A percentile compares a stretch with the other conserved stretches of the same genome.
phyloP scores from a whole-genome alignment of 768 basidiomycete species.

The Boletus sp. region DNA sequence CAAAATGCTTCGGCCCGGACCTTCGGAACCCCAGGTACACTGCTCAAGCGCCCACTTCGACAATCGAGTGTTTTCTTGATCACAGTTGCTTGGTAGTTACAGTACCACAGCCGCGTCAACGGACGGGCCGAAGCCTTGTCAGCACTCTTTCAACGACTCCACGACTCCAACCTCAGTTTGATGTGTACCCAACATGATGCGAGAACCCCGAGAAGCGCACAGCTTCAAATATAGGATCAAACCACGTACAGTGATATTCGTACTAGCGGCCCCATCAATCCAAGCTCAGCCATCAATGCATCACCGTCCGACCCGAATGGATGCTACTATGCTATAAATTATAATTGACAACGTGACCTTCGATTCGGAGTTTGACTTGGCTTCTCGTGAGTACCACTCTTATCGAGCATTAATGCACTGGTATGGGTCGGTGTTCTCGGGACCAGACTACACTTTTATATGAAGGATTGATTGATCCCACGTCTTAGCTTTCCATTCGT shows the following conservation, averaged over 20 bases:
- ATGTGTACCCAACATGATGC: background rate
- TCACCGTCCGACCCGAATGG: background rate
- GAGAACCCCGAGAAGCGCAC: conserved; percentile 1
- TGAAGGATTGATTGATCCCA: conserved; percentile 2
- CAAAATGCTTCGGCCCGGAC: background rate
- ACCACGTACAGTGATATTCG: background rate
- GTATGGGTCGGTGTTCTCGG: conserved; percentile 1
- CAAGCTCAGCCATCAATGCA: conserved; percentile 1
- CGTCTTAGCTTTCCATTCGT: background rate
- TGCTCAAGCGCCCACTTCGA: too few relatives aligned
- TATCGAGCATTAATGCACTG: conserved; percentile 8
- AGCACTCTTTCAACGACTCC: background rate
- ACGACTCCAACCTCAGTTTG: background rate
- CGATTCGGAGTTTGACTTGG: background rate
- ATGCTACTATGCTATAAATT: background rate
- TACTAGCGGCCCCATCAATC: background rate
- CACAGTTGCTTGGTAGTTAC: background rate
- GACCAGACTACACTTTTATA: conserved; percentile 5
- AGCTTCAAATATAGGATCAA: background rate
- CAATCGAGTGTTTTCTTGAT: background rate
- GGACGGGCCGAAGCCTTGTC: background rate
- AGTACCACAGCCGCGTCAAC: background rate
- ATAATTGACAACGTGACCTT: background rate
- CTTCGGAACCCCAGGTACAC: background rate
- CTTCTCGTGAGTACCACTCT: background rate